Percentiles rank a stretch among this genome's conserved stretches.
Conservation (phyloP, 352 stramenopile genomes). For the Peronosclerospora sorghi region DNA sequence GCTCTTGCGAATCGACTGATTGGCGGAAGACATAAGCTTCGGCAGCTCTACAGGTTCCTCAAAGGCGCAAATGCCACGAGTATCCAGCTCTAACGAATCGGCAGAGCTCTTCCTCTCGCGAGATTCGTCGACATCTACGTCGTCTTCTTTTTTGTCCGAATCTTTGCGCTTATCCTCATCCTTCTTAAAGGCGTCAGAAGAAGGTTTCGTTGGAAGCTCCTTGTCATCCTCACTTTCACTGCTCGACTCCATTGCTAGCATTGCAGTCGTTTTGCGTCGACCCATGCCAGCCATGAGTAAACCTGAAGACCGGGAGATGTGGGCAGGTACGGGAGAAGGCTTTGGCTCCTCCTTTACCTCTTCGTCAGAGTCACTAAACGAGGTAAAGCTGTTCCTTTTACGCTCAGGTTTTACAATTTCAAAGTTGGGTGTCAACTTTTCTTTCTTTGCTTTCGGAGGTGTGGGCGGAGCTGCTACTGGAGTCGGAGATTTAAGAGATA, state of each 20-base stretch:
- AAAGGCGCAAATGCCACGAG: constrained; percentile 57
- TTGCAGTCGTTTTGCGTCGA: constrained; percentile 50
- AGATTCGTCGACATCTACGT: constrained; percentile 15
- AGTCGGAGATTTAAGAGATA: constrained; percentile 8
- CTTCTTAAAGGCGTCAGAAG: constrained; percentile 24
- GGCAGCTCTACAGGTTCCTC: constrained; percentile 40
- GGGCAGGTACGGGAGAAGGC: constrained; percentile 29
- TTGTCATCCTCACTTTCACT: constrained; percentile 51
- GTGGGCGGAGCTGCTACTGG: constrained; percentile 12
- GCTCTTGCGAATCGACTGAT: constrained; percentile 31
- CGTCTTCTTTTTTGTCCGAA: constrained; percentile 15
- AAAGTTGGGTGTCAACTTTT: constrained; percentile 52
- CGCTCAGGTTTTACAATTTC: constrained; percentile 48
- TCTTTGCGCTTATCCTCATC: constrained; percentile 19
- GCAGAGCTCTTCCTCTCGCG: constrained; percentile 54
- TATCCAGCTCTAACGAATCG: constrained; percentile 75
- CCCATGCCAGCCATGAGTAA: constrained; percentile 52
- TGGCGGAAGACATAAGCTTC: constrained; percentile 23
- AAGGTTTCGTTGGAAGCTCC: constrained; percentile 43
- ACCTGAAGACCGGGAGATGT: constrained; percentile 27
- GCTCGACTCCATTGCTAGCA: constrained; percentile 68
- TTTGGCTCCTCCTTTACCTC: constrained; percentile 64
- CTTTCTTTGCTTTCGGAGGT: constrained; percentile 24
- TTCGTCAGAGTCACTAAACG: constrained; percentile 79
- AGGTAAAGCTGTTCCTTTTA: constrained; percentile 74